Evolutionary conservation across 495 filamentous ascomycete species (phyloP).

Genomic region (Hypoxylon crocopeplum): DNA sequence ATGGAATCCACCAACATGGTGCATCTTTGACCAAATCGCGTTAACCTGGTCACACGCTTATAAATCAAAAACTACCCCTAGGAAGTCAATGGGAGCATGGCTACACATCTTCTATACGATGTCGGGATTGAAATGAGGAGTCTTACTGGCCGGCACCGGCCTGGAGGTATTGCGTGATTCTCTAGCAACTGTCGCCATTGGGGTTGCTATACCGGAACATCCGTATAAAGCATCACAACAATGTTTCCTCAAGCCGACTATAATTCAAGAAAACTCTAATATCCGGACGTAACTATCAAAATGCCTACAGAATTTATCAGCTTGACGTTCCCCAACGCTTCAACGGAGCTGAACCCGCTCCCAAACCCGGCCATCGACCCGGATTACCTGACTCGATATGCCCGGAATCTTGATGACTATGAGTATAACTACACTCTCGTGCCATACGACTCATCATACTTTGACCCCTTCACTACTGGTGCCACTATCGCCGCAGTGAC

Average conservation of each 20-base stretch:
- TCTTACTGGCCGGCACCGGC: slow-evolving; percentile 32
- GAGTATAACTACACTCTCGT: slow-evolving; percentile 62
- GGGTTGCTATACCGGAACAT: slow-evolving; percentile 1
- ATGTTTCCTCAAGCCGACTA: not conserved
- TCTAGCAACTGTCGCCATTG: slow-evolving; percentile 33
- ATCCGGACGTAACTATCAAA: slow-evolving; percentile 17
- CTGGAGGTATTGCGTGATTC: slow-evolving; percentile 35
- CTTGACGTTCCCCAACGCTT: slow-evolving; percentile 57
- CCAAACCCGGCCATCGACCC: slow-evolving; percentile 54
- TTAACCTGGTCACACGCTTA: slow-evolving; percentile 15
- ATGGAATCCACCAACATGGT: no score
- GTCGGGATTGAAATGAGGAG: slow-evolving; percentile 22
- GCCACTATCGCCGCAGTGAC: slow-evolving; percentile 59
- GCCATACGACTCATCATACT: slow-evolving; percentile 58
- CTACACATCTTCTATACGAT: slow-evolving; percentile 7
- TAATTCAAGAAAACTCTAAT: slow-evolving; percentile 1
- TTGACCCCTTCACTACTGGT: slow-evolving; percentile 59
- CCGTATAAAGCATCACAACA: slow-evolving; percentile 24
- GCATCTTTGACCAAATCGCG: no score
- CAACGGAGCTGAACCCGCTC: slow-evolving; percentile 58
- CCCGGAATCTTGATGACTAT: slow-evolving; percentile 59
- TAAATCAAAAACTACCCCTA: slow-evolving; percentile 30
- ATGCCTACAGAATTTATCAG: slow-evolving; percentile 65
- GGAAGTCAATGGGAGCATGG: not conserved
- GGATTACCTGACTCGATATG: slow-evolving; percentile 56